Evolutionary conservation across 768 basidiomycete genomes (phyloP), one percentile per base, ranked within the genome.

Genomic region (Termitomyces eurrhizus): DNA sequence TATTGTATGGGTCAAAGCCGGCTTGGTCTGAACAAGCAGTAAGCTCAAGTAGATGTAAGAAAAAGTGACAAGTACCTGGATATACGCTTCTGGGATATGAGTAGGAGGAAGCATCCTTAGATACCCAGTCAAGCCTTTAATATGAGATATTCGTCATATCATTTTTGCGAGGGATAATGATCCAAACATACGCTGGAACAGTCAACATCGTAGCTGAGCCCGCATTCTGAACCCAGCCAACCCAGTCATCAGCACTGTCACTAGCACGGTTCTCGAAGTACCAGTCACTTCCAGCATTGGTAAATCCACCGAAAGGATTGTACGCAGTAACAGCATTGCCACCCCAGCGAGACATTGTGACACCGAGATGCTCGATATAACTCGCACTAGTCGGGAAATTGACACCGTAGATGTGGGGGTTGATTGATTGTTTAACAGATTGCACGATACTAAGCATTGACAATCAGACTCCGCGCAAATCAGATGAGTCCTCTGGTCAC

Each of bases 251-350:
- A 18, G 80, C 80, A 59, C 68, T 68, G 56, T 77, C 75, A 35
- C 70, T 71, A n/a, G 62, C 72, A 21, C 83, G 73, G 63, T 84
- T 84, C 66, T 83, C 82, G 50, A 84, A 83, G 67, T 75, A 84
- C 82, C 82, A 84, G 61, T 84, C 82, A 39, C 71, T 76, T 46
- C 81, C 82, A 7, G 82, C 82, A 58, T 83, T 83, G 4, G 81
- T 83, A 63, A 81, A 82, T 24, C 73, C 73, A 18, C 80, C 80
- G 53, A 75, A 72, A 2, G 80, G 80, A 61, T 83, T 83, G 67
- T 83, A 83, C 4, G 82, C 79, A 5, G 81, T 83, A 5, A 81
- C 81, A 24, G 82, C 80, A 59, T 81, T 82, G 45, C 82, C 82
- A 57, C 82, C 82, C 82, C 82, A 83, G 45, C 82, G 78, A 52